A percentile compares a stretch with the other conserved stretches of the same genome.
Conservation (phyloP, 2,329 filamentous ascomycete genomes). For the Fusarium denticulatum region DNA sequence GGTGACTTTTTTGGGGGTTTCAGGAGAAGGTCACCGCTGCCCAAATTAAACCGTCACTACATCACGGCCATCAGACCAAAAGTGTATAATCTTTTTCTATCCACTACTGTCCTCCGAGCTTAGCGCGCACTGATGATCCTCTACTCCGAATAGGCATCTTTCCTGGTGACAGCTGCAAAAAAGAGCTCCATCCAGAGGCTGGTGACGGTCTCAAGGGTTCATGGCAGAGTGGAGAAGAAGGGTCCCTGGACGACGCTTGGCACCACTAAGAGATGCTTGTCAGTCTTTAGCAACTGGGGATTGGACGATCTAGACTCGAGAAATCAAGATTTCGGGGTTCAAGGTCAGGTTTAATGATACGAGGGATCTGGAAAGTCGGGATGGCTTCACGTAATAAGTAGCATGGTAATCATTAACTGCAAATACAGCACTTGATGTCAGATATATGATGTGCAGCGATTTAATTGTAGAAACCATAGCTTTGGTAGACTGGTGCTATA, state of each 20-base stretch:
- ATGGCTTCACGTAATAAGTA: not conserved
- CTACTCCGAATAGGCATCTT: not conserved
- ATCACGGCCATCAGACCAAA: not conserved
- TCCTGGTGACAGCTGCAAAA: not conserved
- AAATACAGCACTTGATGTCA: not conserved
- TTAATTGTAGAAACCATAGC: too few species aligned
- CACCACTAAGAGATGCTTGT: conserved; percentile 31
- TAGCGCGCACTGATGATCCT: conserved; percentile 30
- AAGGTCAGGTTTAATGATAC: not conserved
- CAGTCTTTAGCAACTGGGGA: conserved; percentile 8
- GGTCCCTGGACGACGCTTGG: conserved; percentile 9
- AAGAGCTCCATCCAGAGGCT: conserved; percentile 23
- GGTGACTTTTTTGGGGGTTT: conserved; percentile 4
- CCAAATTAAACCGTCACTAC: conserved; percentile 7
- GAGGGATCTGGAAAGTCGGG: not conserved
- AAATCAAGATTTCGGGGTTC: conserved; percentile 18
- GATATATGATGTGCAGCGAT: not conserved
- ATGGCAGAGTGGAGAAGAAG: conserved; percentile 19
- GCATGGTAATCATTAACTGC: not conserved
- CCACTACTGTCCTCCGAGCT: conserved; percentile 17
- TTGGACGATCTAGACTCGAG: conserved; percentile 25
- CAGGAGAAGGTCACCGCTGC: conserved; percentile 4
- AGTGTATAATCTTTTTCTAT: not conserved
- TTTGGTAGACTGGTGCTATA: too few species aligned
- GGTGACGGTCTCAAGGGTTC: conserved; percentile 31